Evolutionary conservation across 176 grass and related monocot species (phyloP).

Genomic region (Chrysopogon serrulatus): DNA sequence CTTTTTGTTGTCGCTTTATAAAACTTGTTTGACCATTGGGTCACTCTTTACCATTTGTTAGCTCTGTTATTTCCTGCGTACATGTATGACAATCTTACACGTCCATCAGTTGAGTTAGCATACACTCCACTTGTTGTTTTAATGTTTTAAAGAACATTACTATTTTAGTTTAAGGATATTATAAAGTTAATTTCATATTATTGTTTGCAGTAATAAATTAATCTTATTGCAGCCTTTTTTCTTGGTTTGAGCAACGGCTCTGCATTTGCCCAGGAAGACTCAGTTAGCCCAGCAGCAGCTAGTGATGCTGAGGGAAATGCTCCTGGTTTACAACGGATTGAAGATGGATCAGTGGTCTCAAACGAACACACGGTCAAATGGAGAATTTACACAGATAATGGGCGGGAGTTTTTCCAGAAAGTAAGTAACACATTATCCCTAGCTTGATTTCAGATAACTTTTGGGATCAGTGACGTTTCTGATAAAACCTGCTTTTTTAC

Average conservation of each 20-base stretch:
- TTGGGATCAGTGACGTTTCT: not conserved
- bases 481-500: not conserved
- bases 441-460: constrained; percentile 11
- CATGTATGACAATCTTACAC: not conserved
- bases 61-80: not conserved
- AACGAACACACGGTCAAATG: constrained; percentile 85
- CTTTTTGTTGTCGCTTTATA: not conserved
- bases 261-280: constrained; percentile 62
- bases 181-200: not conserved
- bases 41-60: not conserved
- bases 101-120: not conserved
- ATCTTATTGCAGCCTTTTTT: constrained; percentile 44
- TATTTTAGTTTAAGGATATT: not conserved
- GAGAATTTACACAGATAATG: constrained; percentile 88
- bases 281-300: constrained; percentile 27
- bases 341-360: constrained; percentile 89
- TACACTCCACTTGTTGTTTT: not conserved
- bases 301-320: constrained; percentile 52
- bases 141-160: not conserved
- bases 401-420: constrained; percentile 62
- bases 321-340: constrained; percentile 48
- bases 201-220: constrained; percentile 10
- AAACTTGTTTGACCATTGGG: not conserved
- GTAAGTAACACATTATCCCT: constrained; percentile 46
- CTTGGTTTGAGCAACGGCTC: constrained; percentile 41